phyloP scores from a whole-genome alignment of 2,329 filamentous ascomycete genomes.

The Aspergillus sp. region DNA sequence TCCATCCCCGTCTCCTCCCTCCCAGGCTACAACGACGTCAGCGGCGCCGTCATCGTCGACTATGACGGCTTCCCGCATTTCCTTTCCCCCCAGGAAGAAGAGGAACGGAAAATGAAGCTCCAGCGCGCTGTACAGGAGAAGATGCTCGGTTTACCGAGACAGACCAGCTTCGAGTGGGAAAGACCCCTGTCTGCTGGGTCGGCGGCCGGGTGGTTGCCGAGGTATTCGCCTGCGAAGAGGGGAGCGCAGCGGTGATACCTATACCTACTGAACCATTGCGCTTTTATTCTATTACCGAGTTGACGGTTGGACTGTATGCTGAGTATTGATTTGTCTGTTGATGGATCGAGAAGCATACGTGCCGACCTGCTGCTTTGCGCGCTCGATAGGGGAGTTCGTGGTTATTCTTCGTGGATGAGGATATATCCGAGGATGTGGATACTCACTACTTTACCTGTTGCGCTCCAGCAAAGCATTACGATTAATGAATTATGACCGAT shows the following conservation, averaged over 20 bases:
- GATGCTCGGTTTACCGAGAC: slow-evolving; percentile 28
- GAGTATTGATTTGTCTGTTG: too few species aligned
- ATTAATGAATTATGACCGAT: neutral
- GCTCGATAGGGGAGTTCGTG: too few species aligned
- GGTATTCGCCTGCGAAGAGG: slow-evolving; percentile 16
- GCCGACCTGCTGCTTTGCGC: too few species aligned
- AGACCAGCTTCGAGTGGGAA: slow-evolving; percentile 28
- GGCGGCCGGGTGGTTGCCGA: slow-evolving; percentile 3
- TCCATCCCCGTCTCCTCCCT: slow-evolving; percentile 6
- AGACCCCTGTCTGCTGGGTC: slow-evolving; percentile 4
- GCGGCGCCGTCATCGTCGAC: slow-evolving; percentile 29
- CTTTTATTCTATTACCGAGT: neutral
- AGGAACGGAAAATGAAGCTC: slow-evolving; percentile 20
- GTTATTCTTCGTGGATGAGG: too few species aligned
- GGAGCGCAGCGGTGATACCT: neutral
- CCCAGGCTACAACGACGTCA: slow-evolving; percentile 30
- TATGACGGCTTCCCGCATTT: slow-evolving; percentile 27
- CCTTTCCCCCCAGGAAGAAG: slow-evolving; percentile 29
- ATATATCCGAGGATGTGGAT: too few species aligned
- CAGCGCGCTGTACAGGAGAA: slow-evolving; percentile 27
- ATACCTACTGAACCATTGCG: neutral
- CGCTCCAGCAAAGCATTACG: neutral
- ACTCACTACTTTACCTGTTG: too few species aligned
- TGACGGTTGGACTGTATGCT: neutral
- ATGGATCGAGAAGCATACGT: too few species aligned